A percentile compares a stretch with the other conserved stretches of the same genome.
phyloP scores from a whole-genome alignment of 305 asterid genomes.

The Ajuga reptans region DNA sequence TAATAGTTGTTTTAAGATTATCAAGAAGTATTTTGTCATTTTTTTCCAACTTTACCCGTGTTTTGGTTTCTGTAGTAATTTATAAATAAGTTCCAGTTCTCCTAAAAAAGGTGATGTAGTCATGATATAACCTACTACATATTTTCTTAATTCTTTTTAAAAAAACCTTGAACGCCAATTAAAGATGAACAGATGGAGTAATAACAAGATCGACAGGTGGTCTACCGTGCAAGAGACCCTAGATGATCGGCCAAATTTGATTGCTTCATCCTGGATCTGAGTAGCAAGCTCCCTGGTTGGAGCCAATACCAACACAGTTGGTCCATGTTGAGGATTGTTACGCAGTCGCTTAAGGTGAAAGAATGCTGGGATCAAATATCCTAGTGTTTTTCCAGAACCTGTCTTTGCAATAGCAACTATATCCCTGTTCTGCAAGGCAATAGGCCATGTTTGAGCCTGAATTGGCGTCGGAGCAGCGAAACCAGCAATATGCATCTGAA shows the following conservation, averaged over 20 bases:
- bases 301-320: conserved; percentile 79
- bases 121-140: no score
- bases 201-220: neutral
- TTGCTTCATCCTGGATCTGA: conserved; percentile 94
- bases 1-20: no score
- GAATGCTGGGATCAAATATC: conserved; percentile 89
- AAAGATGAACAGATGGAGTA: neutral
- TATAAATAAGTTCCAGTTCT: no score
- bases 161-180: no score
- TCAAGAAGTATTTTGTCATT: no score
- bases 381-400: conserved; percentile 94
- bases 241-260: conserved; percentile 90
- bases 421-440: conserved; percentile 67
- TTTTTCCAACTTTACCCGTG: no score
- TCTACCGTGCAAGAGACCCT: conserved; percentile 87
- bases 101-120: no score
- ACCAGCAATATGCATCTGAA: conserved; percentile 76
- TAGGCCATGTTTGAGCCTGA: conserved; percentile 98
- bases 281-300: conserved; percentile 98
- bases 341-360: conserved; percentile 60
- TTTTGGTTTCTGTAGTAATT: no score
- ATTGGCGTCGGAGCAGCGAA: conserved; percentile 91
- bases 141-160: no score
- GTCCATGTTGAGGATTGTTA: conserved; percentile 80
- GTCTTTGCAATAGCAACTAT: conserved; percentile 98